Evolutionary conservation across 2,329 filamentous ascomycete genomes (phyloP).

Genomic region (Phialophora verrucosa): DNA sequence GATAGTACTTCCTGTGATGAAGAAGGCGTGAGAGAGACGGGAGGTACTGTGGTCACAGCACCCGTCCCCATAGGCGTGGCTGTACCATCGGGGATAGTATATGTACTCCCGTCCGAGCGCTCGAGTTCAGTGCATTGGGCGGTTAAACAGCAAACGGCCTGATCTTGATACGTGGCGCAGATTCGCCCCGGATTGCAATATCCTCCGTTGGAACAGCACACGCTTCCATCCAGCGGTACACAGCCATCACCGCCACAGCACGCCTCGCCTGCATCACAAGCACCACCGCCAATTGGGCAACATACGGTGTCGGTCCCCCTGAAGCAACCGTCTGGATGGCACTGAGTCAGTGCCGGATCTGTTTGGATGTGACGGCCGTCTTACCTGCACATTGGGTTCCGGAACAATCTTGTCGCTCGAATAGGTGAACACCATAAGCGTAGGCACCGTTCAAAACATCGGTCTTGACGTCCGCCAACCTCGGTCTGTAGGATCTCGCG

Average conservation of each 20-base stretch:
- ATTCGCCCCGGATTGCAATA: constrained; percentile 13
- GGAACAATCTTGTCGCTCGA: constrained; percentile 9
- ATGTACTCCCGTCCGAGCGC: constrained; percentile 11
- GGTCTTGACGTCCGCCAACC: neutral
- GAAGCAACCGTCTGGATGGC: constrained; percentile 13
- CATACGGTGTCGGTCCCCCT: constrained; percentile 9
- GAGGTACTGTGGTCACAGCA: neutral
- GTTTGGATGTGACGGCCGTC: neutral
- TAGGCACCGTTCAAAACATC: constrained; percentile 9
- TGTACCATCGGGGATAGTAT: constrained; percentile 9
- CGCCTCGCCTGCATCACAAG: constrained; percentile 9
- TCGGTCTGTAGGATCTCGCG: neutral
- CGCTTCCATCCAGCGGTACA: constrained; percentile 19
- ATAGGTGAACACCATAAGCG: neutral
- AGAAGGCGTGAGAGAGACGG: neutral
- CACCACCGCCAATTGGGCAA: constrained; percentile 10
- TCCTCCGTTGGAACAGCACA: constrained; percentile 18
- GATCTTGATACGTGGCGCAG: constrained; percentile 13
- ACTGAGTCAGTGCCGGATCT: neutral
- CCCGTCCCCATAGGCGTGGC: constrained; percentile 9
- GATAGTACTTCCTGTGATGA: neutral
- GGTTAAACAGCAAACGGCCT: constrained; percentile 11
- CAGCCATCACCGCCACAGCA: constrained; percentile 12
- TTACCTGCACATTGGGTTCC: constrained; percentile 18
- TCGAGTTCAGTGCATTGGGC: constrained; percentile 15